Base-by-base conservation (phyloP, 176 grass and related monocot genomes). In the Ampelocalamus luodianensis region DNA sequence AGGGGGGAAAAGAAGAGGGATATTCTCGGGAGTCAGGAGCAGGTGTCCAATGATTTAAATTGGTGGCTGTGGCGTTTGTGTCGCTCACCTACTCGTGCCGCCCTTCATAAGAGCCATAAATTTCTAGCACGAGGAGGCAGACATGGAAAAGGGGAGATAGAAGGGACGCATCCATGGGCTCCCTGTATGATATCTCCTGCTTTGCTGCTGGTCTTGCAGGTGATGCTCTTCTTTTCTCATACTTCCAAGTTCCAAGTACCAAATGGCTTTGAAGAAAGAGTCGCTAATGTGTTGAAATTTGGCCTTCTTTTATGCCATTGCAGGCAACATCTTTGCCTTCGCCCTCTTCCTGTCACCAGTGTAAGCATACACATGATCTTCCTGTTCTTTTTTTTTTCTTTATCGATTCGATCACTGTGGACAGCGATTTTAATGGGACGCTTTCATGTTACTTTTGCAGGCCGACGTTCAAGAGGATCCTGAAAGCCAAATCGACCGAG, bases 291-390 rank as follows among this genome's bases (percentile, higher is more conserved):
- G 38, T 18, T 50, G 68, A 16, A 5, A 39, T 39, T 48, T 55
- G 5, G 40, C 4, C 5, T 65, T 3, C 27, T 26, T 50, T 56
- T 43, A 45, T 34, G 32, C 78, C 34, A 17, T 56, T 81, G 68
- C 90, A 95, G 94, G 94, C 70, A 94, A 94, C 74, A 27, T 94
- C 58, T 97, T 97, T 65, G 94, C 94, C 4, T 79, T 97, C 38
- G 85, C 88, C 20, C 78, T 97, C 63, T 97, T 97, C 87, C 54
- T 97, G 7, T 97, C 94, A 12, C 94, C 91, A 40, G 83, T 97
- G 94, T 97, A 91, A 97, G 91, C 62, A 3, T 10, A 42, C 50
- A 2, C 23, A 56, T n/a, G 8, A 10, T 10, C 51, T 20, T 20
- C 1, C 32, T 24, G 9, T 20, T 27, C 17, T 34, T 62, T 3